Percentiles rank a stretch among this genome's conserved stretches.
Conservation (phyloP, 2,329 filamentous ascomycete species). For the Huntiella bhutanensis region DNA sequence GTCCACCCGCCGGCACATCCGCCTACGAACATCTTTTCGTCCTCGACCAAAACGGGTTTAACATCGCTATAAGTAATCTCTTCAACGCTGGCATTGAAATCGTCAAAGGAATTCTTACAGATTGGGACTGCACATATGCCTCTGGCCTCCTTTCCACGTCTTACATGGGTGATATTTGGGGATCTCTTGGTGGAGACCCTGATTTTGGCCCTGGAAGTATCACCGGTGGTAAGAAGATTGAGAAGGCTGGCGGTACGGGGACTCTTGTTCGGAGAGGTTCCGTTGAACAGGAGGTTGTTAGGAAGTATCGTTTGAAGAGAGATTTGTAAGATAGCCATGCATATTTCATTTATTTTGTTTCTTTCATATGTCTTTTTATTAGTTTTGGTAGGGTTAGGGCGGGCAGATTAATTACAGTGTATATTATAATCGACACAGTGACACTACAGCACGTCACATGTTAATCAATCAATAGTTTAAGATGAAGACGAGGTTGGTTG, state of each 20-base stretch:
- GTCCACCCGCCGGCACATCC: conserved; percentile 38
- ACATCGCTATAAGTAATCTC: conserved; percentile 44
- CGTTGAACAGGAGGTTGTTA: background rate
- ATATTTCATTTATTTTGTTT: background rate
- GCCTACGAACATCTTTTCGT: conserved; percentile 41
- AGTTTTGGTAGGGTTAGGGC: background rate
- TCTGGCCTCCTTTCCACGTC: conserved; percentile 39
- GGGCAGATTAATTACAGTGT: background rate
- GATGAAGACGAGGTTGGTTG: background rate
- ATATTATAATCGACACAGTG: background rate
- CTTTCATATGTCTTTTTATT: conserved; percentile 3
- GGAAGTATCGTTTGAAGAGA: background rate
- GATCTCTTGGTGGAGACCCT: conserved; percentile 43
- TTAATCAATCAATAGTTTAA: too few species aligned
- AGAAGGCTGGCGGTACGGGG: conserved; percentile 10
- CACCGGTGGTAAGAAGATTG: conserved; percentile 20
- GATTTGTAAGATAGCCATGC: background rate
- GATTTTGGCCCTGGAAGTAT: conserved; percentile 42
- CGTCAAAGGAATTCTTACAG: conserved; percentile 39
- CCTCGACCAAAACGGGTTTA: conserved; percentile 43
- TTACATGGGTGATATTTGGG: conserved; percentile 55
- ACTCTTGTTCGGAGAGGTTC: background rate
- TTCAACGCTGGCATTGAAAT: conserved; percentile 47
- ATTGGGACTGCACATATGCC: conserved; percentile 41
- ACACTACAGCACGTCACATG: too few species aligned